Evolutionary conservation across 1,139 yeast species (phyloP), one percentile per base, ranked within the genome.

Genomic region (Hyphopichia fennica): DNA sequence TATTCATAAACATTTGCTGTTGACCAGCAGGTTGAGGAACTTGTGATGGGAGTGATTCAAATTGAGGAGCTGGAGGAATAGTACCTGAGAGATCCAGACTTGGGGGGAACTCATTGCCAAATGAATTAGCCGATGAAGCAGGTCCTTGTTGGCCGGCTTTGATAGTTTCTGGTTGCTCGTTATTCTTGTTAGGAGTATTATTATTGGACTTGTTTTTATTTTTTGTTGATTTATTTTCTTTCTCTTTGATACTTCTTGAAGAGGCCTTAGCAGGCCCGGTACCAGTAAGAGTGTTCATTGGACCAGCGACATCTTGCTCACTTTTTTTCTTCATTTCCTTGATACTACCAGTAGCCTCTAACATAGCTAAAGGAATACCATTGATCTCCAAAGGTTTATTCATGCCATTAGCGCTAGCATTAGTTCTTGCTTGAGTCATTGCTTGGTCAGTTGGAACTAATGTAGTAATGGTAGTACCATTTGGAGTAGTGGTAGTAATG

Each of bases 391-490:
- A 67, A 2, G 86, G 85, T 48, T 73, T 75, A 30, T 80, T 61
- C 40, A 73, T 51, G 10, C 81, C 82, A 11, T 79, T 79, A 1
- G 84, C 84, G 37, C 62, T 63, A 1, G 76, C 75, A 28, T 79
- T 76, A 43, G 81, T 81, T 40, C 71, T 65, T 1, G 82, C 78
- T 60, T 81, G 75, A 50, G 60, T 61, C 72, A 87, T 74, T 0
- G 95, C 95, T 51, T 78, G 81, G 55, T 84, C 87, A 0, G 96
- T 88, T 2, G 96, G 96, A 1, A 89, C 93, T 50, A 90, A 74
- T 0, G 93, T 89, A 0, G 96, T 89, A 17, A 89, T 77, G 0
- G 96, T 88, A 0, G 97, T 90, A 44, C 97, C 97, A 53, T 88
- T 88, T 2, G 96, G 96, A 0, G 96, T 85, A 0, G 96, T 89